These are phyloP conservation scores for Carex littledalei DNA, from an alignment of 176 grass and related monocot species.

Conservation along the genomic window DNA sequence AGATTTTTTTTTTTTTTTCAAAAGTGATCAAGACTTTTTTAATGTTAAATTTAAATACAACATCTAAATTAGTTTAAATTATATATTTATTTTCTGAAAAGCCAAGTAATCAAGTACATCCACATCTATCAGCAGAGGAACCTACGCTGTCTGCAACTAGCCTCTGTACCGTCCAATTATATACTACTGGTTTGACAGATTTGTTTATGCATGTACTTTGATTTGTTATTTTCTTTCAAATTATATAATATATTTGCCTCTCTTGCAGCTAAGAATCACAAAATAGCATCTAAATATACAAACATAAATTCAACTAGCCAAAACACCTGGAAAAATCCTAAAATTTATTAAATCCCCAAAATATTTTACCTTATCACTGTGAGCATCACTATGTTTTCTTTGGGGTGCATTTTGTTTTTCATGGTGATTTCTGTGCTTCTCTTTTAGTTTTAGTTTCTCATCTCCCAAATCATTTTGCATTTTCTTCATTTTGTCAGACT, in stretches of 20 bases:
- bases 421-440: conserved; percentile 1
- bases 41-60: background rate
- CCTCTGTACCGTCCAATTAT: background rate
- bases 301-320: conserved; percentile 3
- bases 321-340: background rate
- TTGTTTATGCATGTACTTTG: background rate
- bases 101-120: background rate
- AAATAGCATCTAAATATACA: background rate
- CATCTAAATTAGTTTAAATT: background rate
- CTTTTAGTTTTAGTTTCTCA: conserved; percentile 6
- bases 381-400: conserved; percentile 7
- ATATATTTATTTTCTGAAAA: background rate
- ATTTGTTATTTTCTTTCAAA: background rate
- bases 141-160: background rate
- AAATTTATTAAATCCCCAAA: background rate
- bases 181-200: conserved; percentile 3
- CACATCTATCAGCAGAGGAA: conserved; percentile 1
- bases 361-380: conserved; percentile 7
- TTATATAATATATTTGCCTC: background rate
- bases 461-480: conserved; percentile 50
- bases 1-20: background rate
- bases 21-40: background rate
- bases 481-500: conserved; percentile 82
- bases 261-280: background rate
- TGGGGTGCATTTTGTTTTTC: background rate